Evolutionary conservation across 1,284 basidiomycete genomes (phyloP).

Genomic region (Ustilago bromivora): DNA sequence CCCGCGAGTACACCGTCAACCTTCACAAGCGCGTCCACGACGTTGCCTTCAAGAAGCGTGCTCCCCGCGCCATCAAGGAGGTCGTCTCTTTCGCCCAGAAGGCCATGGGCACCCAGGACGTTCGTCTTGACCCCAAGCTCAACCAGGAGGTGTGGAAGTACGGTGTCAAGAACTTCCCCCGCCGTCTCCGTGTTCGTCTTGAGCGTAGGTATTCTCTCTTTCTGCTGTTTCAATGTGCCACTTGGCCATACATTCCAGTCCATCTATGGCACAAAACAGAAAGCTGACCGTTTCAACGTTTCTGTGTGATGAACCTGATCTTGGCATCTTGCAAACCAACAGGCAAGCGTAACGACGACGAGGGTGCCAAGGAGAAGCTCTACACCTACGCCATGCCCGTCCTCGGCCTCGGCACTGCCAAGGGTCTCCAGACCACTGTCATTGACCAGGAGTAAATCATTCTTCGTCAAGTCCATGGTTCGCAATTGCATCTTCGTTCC

Average conservation of each 20-base stretch:
- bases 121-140: conserved; percentile 69
- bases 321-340: neutral
- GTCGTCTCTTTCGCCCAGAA: conserved; percentile 68
- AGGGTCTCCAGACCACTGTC: conserved; percentile 68
- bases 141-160: conserved; percentile 70
- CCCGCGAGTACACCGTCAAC: conserved; percentile 69
- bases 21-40: conserved; percentile 69
- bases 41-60: conserved; percentile 68
- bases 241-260: neutral
- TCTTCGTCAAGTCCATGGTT: conserved; percentile 34
- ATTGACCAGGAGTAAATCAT: conserved; percentile 67
- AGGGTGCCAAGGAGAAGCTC: conserved; percentile 70
- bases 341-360: conserved; percentile 69
- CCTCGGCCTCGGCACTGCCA: conserved; percentile 68
- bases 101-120: conserved; percentile 69
- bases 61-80: conserved; percentile 68
- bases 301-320: neutral
- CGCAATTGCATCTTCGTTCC: conserved; percentile 40
- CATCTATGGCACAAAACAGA: neutral
- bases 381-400: conserved; percentile 68
- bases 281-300: neutral
- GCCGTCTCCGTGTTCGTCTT: conserved; percentile 66
- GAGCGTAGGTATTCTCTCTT: conserved; percentile 43
- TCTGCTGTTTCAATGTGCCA: neutral
- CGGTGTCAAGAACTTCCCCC: conserved; percentile 69